These are phyloP conservation scores for Phenoliferia sp. DNA, from an alignment of 1,284 basidiomycete species.

Conservation along the genomic window DNA sequence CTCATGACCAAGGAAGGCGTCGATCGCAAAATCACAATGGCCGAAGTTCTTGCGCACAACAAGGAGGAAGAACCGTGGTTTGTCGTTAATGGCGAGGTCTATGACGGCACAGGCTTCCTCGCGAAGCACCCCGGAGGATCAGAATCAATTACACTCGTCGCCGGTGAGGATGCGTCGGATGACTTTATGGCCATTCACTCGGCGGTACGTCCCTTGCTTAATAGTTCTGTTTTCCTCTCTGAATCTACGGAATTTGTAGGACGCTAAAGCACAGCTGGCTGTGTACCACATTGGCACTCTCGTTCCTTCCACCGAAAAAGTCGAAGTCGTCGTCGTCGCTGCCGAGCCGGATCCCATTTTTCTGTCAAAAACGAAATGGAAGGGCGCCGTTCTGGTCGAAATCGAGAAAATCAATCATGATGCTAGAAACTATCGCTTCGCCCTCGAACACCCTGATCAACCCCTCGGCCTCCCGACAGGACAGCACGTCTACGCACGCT, in stretches of 20 bases:
- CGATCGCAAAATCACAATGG: constrained; percentile 48
- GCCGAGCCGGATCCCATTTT: constrained; percentile 43
- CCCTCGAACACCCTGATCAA: constrained; percentile 48
- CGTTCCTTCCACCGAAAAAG: constrained; percentile 18
- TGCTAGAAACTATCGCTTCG: constrained; percentile 55
- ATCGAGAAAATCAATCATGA: constrained; percentile 52
- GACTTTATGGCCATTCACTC: constrained; percentile 60
- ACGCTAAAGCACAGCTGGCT: constrained; percentile 25
- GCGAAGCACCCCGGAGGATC: constrained; percentile 61
- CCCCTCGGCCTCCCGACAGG: constrained; percentile 58
- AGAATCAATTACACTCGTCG: constrained; percentile 56
- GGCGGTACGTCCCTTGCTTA: constrained; percentile 34
- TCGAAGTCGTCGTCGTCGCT: constrained; percentile 12
- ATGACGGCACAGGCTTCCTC: constrained; percentile 55
- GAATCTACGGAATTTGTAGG: not conserved
- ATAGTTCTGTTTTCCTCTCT: constrained; percentile 20
- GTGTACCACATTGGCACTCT: constrained; percentile 51
- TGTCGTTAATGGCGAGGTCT: constrained; percentile 56
- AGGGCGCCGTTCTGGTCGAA: constrained; percentile 47
- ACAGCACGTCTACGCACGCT: constrained; percentile 58
- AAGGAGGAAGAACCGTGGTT: constrained; percentile 55
- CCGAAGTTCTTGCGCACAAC: constrained; percentile 51
- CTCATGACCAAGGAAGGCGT: constrained; percentile 48
- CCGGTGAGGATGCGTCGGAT: constrained; percentile 60
- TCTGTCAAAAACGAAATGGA: constrained; percentile 55